phyloP scores from a whole-genome alignment of 2,329 filamentous ascomycete genomes.

The Paraconiothyrium brasiliense region DNA sequence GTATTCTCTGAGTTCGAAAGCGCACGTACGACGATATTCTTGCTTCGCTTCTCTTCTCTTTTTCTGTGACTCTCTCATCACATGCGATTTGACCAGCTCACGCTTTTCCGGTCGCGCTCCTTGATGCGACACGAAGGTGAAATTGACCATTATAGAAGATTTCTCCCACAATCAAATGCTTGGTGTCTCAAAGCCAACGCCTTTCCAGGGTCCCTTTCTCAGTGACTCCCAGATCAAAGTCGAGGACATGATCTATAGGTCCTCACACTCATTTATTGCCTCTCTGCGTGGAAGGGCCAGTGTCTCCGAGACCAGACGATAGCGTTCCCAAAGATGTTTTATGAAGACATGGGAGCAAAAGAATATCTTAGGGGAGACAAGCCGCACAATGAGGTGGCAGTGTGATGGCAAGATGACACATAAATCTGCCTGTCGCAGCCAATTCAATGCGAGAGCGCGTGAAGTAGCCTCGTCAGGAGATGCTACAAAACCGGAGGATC shows the following conservation, averaged over 20 bases:
- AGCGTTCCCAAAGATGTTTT: too few relatives aligned
- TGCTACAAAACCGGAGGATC: slow-evolving; percentile 20
- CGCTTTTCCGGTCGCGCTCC: slow-evolving; percentile 28
- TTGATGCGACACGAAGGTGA: slow-evolving; percentile 32
- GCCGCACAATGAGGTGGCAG: not conserved
- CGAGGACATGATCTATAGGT: not conserved
- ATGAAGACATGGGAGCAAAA: not conserved
- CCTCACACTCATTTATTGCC: not conserved
- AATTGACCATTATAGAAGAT: slow-evolving; percentile 20
- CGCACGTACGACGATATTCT: slow-evolving; percentile 18
- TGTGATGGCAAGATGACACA: not conserved
- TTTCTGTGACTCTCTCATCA: slow-evolving; percentile 31
- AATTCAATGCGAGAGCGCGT: not conserved
- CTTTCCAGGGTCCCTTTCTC: not conserved
- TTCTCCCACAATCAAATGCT: not conserved
- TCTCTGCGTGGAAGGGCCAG: not conserved
- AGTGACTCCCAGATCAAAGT: not conserved
- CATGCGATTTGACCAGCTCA: slow-evolving; percentile 30
- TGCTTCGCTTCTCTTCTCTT: slow-evolving; percentile 28
- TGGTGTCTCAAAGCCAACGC: not conserved
- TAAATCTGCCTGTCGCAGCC: not conserved
- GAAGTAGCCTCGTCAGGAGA: slow-evolving; percentile 23
- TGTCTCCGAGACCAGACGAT: not conserved
- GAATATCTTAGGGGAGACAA: not conserved
- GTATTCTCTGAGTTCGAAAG: not conserved